Evolutionary conservation across 306 rosid genomes (phyloP), one percentile per base, ranked within the genome.

Genomic region (Medicago ruthenica): DNA sequence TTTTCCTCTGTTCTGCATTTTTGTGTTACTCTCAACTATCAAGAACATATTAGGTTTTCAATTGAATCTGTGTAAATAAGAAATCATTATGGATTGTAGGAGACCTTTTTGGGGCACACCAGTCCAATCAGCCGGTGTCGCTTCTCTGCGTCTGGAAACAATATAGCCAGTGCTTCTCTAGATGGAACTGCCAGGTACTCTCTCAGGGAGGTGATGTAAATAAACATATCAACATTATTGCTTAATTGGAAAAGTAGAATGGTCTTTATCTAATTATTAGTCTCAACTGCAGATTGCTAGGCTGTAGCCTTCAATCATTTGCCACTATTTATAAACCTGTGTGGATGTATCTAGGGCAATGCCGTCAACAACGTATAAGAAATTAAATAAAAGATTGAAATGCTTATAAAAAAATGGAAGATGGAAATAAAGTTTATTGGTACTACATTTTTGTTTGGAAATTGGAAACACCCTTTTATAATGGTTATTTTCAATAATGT

Each of bases 81-180:
- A 16, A 59, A 76, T 79, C 41, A 73, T 64, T 39, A 4, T 89
- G 82, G 69, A 86, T 82, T 85, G 44, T 70, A 94, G 98, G 98
- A 94, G 90, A 88, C 97, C 76, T 94, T 94, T 83, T 82, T 94
- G 89, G 98, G 98, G 73, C 98, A 94, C 83, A 92, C 96, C 21
- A 92, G 93, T 89, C 90, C 93, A 69, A 94, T 92, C 82, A 92
- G 86, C 78, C 77, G 96, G n/a, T 94, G 98, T 80, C 84, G 92
- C 78, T 94, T 94, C 79, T 94, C 98, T 82, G 90, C 93, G 21
- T 91, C 98, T 47, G 97, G 98, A 74, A 90, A 84, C 84, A 94
- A 94, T 80, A 90, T 94, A 81, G 97, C 98, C 65, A 94, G 98
- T 77, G 97, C 97, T 81, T 94, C 98, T 79, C 79, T 87, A 53